Conservation (phyloP, 257 asterid genomes). For the Fraxinus americana region DNA sequence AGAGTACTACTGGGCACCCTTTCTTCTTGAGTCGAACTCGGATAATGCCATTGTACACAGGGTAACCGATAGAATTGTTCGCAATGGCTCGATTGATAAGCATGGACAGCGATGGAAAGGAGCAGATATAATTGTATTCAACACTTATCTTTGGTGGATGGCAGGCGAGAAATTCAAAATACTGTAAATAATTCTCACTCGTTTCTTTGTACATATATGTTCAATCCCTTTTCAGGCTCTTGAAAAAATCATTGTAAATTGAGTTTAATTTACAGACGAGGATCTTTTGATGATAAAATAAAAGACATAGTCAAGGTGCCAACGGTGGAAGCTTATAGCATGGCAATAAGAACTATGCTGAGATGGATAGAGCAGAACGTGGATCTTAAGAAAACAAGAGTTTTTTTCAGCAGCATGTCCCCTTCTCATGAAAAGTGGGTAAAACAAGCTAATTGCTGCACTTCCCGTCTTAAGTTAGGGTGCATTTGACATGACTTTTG, state of each 20-base stretch:
- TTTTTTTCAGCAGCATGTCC: constrained; percentile 73
- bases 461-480: neutral
- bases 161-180: constrained; percentile 51
- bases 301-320: constrained; percentile 37
- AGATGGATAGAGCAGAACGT: constrained; percentile 67
- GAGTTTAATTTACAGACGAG: constrained; percentile 40
- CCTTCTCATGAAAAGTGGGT: constrained; percentile 67
- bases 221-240: neutral
- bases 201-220: neutral
- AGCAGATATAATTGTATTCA: constrained; percentile 74
- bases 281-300: constrained; percentile 61
- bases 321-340: constrained; percentile 61
- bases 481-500: too few species aligned
- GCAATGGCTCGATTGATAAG: constrained; percentile 60
- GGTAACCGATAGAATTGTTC: constrained; percentile 50
- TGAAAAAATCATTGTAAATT: neutral
- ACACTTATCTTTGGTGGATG: constrained; percentile 90
- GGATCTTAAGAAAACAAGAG: constrained; percentile 53
- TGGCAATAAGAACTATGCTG: constrained; percentile 61
- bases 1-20: constrained; percentile 90
- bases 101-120: constrained; percentile 77
- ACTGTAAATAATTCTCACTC: constrained; percentile 35
- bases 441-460: neutral
- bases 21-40: constrained; percentile 77
- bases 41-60: constrained; percentile 70